Evolutionary conservation across 345 rosid genomes (phyloP), one percentile per base, ranked within the genome.

Genomic region (Rubroshorea leprosula): DNA sequence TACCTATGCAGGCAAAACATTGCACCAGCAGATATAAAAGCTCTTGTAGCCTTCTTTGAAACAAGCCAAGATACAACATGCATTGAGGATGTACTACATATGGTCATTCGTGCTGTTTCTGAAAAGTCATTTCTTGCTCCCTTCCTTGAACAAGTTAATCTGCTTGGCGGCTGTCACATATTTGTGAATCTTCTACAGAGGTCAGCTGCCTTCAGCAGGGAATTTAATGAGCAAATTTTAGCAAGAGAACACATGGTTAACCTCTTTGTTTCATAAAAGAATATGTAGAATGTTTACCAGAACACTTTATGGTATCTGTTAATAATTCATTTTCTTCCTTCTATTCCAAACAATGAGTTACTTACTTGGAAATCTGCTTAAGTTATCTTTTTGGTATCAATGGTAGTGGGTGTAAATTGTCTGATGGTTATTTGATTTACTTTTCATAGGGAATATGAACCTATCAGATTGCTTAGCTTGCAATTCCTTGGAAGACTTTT

Each of bases 401-500:
- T 39, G 55, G 13, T 18, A 49, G 52, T 45, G 46, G 54, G 1
- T 24, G 41, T 5, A 38, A 19, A 44, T 23, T 44, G 4, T 62
- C 57, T 31, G 65, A 41, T 50, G 49, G 19, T 41, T 9, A 51
- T 11, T 31, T 52, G 12, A 45, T 54, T 49, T 54, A 54, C 49
- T 63, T 66, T 54, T 31, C 27, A 26, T 76, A 91, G 98, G 88
- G 95, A 91, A 58, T 72, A 74, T 60, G 98, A 91, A 72, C 90
- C 96, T 55, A 73, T 86, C 68, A 81, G 98, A 72, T 83, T 88
- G 71, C 95, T 91, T n/a, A 64, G 98, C 75, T 79, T 91, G 83
- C 96, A 91, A 72, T 86, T 91, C 70, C 68, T 91, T 23, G 98
- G 98, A 76, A 83, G 80, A 77, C 95, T 88, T 54, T 74, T 91